These are phyloP conservation scores for Colletotrichum coccodes DNA, from an alignment of 2,329 filamentous ascomycete genomes.

Conservation along the genomic window DNA sequence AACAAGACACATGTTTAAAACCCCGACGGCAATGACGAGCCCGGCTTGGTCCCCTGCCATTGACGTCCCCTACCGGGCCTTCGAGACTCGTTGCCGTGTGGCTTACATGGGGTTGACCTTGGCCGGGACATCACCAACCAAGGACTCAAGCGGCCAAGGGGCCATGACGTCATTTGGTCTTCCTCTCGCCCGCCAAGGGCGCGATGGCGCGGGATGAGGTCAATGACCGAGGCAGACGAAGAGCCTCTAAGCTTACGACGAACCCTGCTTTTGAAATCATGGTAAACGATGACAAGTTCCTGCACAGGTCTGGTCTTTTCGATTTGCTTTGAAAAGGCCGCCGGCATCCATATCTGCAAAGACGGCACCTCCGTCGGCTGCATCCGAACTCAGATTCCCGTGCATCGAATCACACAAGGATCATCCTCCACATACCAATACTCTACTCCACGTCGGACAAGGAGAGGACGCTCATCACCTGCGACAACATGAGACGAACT, in stretches of 20 bases:
- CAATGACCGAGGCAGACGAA: conserved; percentile 2
- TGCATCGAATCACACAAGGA: conserved; percentile 21
- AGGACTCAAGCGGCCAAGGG: not conserved
- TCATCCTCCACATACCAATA: conserved; percentile 1
- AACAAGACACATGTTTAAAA: not conserved
- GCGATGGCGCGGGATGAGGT: conserved; percentile 23
- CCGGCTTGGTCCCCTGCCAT: not conserved
- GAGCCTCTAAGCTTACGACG: not conserved
- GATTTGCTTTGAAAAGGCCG: not conserved
- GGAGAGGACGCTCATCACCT: not conserved
- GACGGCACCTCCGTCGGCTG: not conserved
- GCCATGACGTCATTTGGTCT: conserved; percentile 16
- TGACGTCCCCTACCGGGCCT: not conserved
- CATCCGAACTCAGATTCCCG: conserved; percentile 14
- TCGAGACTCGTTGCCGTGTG: conserved; percentile 15
- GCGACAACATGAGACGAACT: conserved; percentile 14
- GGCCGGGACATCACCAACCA: conserved; percentile 20
- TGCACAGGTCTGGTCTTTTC: no score
- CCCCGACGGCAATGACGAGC: not conserved
- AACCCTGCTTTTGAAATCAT: not conserved
- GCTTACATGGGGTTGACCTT: conserved; percentile 26
- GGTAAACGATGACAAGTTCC: not conserved
- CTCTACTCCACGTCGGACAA: not conserved
- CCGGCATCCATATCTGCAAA: not conserved
- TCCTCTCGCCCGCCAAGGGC: conserved; percentile 15